Base-by-base conservation (phyloP, 768 basidiomycete genomes). In the Russula abietina region DNA sequence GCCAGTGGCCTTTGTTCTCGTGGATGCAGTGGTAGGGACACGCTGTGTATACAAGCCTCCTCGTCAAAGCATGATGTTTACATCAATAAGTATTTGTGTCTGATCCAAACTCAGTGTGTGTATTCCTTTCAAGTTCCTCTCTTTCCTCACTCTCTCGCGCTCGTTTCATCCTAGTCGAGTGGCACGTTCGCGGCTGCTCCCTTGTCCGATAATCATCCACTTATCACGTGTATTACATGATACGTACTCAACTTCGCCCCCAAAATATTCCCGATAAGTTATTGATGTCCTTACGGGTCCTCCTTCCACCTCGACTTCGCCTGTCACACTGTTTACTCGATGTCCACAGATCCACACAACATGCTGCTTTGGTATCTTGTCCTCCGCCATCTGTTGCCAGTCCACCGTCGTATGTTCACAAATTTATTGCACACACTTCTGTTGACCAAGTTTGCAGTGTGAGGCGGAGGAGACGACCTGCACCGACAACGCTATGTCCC, bases 141-240 rank as follows among this genome's bases (percentile, higher is more conserved):
- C n/a, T n/a, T n/a, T n/a, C n/a, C n/a, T n/a, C n/a, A n/a, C n/a
- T n/a, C n/a, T n/a, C n/a, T n/a, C n/a, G n/a, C n/a, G n/a, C n/a
- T n/a, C n/a, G n/a, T n/a, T n/a, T n/a, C n/a, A n/a, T n/a, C n/a
- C n/a, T n/a, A n/a, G n/a, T n/a, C n/a, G n/a, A n/a, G n/a, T n/a
- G n/a, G n/a, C n/a, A n/a, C n/a, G n/a, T n/a, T n/a, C n/a, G n/a
- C n/a, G n/a, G n/a, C n/a, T n/a, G n/a, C n/a, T n/a, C n/a, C n/a
- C n/a, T n/a, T n/a, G n/a, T 57, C 56, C 56, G 56, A 57, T 58
- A 49, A 58, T n/a, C 46, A 28, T 45, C n/a, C 16, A 4, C n/a
- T n/a, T n/a, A n/a, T n/a, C n/a, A n/a, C n/a, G n/a, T n/a, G n/a
- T 49, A 16, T 24, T 48, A 58, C 57, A 36, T 58, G 57, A 26